Evolutionary conservation across 306 rosid species (phyloP).

Genomic region (Amphicarpaea edgeworthii): DNA sequence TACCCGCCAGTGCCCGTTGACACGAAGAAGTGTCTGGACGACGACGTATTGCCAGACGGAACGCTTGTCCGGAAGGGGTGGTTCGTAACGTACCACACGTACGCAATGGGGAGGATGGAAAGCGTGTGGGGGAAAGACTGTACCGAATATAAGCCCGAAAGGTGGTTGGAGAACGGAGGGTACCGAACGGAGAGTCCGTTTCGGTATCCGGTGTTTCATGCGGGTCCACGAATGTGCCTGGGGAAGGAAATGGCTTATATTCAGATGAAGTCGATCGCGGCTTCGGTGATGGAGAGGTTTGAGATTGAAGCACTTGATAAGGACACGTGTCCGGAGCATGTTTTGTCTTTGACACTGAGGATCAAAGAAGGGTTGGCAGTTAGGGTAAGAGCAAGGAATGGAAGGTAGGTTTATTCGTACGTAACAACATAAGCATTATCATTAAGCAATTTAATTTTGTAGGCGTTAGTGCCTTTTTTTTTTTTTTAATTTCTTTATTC

Average conservation of each 20-base stretch:
- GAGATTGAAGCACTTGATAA: slow-evolving; percentile 45
- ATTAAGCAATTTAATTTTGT: too few species aligned
- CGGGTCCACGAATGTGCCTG: slow-evolving; percentile 75
- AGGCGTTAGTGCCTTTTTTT: too few species aligned
- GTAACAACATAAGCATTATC: too few species aligned
- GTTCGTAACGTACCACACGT: slow-evolving; percentile 65
- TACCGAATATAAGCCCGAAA: slow-evolving; percentile 58
- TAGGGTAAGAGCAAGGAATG: slow-evolving; percentile 19
- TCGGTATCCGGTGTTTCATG: slow-evolving; percentile 67
- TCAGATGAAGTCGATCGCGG: slow-evolving; percentile 84
- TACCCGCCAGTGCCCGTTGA: slow-evolving; percentile 79
- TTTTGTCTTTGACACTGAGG: slow-evolving; percentile 63
- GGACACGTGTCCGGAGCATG: slow-evolving; percentile 49
- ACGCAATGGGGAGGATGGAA: slow-evolving; percentile 86
- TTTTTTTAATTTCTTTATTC: too few species aligned
- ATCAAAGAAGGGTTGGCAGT: slow-evolving; percentile 63
- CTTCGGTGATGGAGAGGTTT: slow-evolving; percentile 62
- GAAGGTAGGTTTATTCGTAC: too few species aligned
- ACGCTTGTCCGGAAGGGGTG: slow-evolving; percentile 56
- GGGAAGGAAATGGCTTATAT: slow-evolving; percentile 80
- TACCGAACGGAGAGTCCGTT: slow-evolving; percentile 58
- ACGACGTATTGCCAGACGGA: slow-evolving; percentile 74
- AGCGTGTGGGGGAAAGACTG: slow-evolving; percentile 69
- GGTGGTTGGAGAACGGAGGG: slow-evolving; percentile 69
- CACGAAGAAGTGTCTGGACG: slow-evolving; percentile 49